Base-by-base conservation (phyloP, 805 yeast species). In the Candida vartiovaarae region DNA sequence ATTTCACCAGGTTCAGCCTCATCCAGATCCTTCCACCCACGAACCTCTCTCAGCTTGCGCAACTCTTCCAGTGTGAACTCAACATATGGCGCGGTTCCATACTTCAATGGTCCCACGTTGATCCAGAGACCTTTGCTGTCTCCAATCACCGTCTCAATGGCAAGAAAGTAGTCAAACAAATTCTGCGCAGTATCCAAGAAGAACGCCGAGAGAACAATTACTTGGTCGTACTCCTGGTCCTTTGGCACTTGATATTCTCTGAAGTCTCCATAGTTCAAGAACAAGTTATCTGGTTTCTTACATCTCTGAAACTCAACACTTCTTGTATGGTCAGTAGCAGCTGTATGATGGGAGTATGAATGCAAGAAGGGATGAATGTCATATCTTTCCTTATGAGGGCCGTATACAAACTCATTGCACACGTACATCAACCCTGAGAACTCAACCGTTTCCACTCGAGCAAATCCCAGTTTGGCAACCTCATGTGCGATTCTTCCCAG, bases 131-230 rank as follows among this genome's bases (percentile, higher is more conserved):
- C 82, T 4, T 71, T 71, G 11, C 66, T 66, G 7, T 66, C 68
- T 7, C 56, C 55, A 8, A 70, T 63, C 32, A 82, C 54, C 8
- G 60, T 54, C 44, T 74, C 74, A 32, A 91, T 79, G 1, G 82
- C 64, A 42, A 82, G 83, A 43, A 91, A 62, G 61, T 90, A 90
- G 34, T 78, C 82, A 49, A 91, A 69, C 39, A 87, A 59, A 56
- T 90, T 86, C 54, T 87, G 95, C 0, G 97, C 97, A 0, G 98
- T 91, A 62, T 91, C 98, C 27, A 91, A 70, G 64, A 91, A 90
- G 57, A 84, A 91, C 4, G 82, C 83, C 0, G 85, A 72, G 4
- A 81, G 75, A 2, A 84, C 68, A 5, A 82, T 72, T 23, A 83
- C 64, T 44, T 72, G 72, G 3, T 74, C 72, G 36, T 67, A 65